phyloP scores from a whole-genome alignment of 331 rosid genomes.

The Erythrophleum ivorense region DNA sequence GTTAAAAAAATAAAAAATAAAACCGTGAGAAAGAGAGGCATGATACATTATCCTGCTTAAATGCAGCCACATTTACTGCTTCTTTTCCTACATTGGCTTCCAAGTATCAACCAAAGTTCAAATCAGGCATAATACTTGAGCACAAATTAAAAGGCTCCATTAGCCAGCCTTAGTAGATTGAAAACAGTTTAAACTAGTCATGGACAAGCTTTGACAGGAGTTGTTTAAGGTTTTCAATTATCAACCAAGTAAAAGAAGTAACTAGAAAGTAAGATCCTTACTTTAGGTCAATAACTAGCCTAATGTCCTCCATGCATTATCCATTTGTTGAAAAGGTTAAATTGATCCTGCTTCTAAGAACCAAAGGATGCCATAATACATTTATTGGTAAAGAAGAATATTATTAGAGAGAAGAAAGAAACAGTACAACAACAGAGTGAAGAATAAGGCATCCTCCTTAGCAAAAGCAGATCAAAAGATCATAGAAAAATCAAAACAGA shows the following conservation, averaged over 20 bases:
- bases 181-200: slow-evolving; percentile 15
- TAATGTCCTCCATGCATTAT: slow-evolving; percentile 15
- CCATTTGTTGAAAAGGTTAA: neutral
- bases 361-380: slow-evolving; percentile 3
- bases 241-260: slow-evolving; percentile 3
- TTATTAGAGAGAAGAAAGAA: neutral
- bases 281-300: slow-evolving; percentile 3
- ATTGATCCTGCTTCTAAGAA: slow-evolving; percentile 3
- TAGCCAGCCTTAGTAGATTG: slow-evolving; percentile 17
- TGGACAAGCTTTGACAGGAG: slow-evolving; percentile 21
- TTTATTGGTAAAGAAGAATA: neutral
- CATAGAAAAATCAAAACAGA: neutral
- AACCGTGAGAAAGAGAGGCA: neutral
- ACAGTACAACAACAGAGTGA: neutral
- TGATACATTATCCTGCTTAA: neutral
- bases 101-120: slow-evolving; percentile 9
- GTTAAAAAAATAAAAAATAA: neutral
- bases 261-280: neutral
- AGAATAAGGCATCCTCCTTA: neutral
- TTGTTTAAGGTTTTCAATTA: slow-evolving; percentile 15
- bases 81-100: slow-evolving; percentile 23
- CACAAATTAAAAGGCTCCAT: slow-evolving; percentile 18
- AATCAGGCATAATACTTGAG: slow-evolving; percentile 6
- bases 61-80: slow-evolving; percentile 7
- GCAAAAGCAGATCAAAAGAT: neutral